Percentiles rank a stretch among this genome's conserved stretches.
phyloP scores from a whole-genome alignment of 768 basidiomycete species.

The Leccinum disarticulatum region DNA sequence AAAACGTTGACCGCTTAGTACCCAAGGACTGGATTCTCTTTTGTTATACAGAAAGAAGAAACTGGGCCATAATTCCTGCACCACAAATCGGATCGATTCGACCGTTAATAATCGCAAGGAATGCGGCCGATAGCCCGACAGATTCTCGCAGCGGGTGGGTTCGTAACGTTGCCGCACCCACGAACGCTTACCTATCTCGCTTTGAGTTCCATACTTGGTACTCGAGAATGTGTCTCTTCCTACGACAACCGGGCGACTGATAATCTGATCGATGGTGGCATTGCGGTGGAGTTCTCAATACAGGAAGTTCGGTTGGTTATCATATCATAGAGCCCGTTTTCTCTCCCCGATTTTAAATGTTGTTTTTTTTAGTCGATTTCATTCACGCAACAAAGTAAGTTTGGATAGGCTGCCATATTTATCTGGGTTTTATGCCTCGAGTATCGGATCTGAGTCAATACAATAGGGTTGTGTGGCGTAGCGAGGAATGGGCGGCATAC shows the following conservation, averaged over 20 bases:
- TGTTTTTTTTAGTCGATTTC: neutral
- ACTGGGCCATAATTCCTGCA: neutral
- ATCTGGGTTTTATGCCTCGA: constrained; percentile 1
- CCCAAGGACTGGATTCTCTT: neutral
- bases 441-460: constrained; percentile 10
- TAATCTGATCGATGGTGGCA: constrained; percentile 3
- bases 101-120: constrained; percentile 1
- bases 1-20: too few relatives aligned
- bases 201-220: constrained; percentile 12
- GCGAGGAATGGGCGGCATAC: constrained; percentile 10
- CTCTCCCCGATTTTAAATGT: neutral
- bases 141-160: neutral
- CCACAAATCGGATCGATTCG: neutral
- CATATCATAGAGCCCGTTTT: neutral
- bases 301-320: neutral
- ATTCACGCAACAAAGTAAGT: neutral
- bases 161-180: neutral
- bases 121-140: neutral
- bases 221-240: neutral
- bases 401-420: neutral
- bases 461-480: constrained; percentile 23
- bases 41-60: neutral
- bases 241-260: neutral
- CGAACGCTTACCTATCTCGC: constrained; percentile 1
- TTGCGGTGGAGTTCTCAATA: constrained; percentile 4